Evolutionary conservation across 306 rosid genomes (phyloP).

Genomic region (Quercus aquifolioides): DNA sequence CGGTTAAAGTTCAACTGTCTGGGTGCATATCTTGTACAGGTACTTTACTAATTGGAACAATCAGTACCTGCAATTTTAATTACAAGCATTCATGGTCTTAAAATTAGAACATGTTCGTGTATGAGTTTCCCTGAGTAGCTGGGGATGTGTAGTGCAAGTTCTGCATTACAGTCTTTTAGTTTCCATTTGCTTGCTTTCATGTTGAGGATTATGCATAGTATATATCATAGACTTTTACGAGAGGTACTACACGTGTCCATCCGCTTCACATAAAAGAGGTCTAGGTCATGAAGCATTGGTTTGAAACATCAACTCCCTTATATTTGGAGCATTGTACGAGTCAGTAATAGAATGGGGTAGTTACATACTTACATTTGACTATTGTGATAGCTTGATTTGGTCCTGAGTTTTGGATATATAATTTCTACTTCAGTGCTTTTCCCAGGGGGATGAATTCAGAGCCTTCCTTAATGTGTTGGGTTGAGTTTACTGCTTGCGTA

Average conservation of each 20-base stretch:
- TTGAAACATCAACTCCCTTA: not conserved
- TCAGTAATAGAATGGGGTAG: not conserved
- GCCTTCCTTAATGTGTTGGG: not conserved
- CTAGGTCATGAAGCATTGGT: not conserved
- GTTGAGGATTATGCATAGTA: no score
- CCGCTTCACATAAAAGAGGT: no score
- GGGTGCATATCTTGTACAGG: conserved; percentile 35
- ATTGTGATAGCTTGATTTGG: not conserved
- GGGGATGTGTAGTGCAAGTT: not conserved
- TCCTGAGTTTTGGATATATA: not conserved
- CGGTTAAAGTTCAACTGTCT: conserved; percentile 16
- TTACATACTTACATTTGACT: not conserved
- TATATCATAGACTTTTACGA: no score
- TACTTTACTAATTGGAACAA: conserved; percentile 11
- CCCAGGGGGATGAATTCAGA: not conserved
- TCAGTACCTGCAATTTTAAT: not conserved
- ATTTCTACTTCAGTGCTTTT: not conserved
- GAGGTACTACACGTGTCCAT: no score
- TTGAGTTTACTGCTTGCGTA: not conserved
- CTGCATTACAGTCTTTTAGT: not conserved
- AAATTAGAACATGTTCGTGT: not conserved
- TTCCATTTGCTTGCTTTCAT: no score
- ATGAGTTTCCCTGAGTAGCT: not conserved
- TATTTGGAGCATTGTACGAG: not conserved
- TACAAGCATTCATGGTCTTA: not conserved